Base-by-base conservation (phyloP, 2,329 filamentous ascomycete species). In the Xylaria sp. region DNA sequence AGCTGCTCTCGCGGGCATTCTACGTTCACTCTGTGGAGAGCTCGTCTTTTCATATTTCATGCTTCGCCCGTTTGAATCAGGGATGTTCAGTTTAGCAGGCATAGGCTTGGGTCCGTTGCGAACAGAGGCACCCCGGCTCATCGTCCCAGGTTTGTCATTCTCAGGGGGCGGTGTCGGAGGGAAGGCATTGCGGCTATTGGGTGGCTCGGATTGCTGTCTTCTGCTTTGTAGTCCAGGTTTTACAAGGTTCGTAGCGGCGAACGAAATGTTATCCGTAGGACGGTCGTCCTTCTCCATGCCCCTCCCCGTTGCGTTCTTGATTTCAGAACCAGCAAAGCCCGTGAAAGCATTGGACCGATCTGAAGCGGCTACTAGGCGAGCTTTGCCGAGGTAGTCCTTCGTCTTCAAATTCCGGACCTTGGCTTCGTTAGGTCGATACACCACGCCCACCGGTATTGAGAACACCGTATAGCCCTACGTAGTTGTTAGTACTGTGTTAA, bases 131-230 rank as follows among this genome's bases (percentile, higher is more conserved):
- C 83, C 88, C 25, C 89, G 85, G 72, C 82, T 86, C 75, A 87
- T 83, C 52, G 75, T 73, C 7, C 79, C 71, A 3, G 81, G 80
- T 76, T 91, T 91, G 74, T 98, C 94, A 71, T 89, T 88, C 84
- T 99, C 96, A 6, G 96, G 96, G 7, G 96, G 96, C 49, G 96
- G 96, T n/a, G 96, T 98, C n/a, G 96, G 96, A 20, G 96, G 96
- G 83, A 98, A 98, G 71, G 95, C 88, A 75, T 92, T 93, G 75
- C 94, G 90, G 78, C 88, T 89, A 72, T 90, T 84, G 0, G 93
- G 93, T 9, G 94, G 93, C 78, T 96, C 94, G 20, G 93, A 96
- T 78, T 96, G 93, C 76, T 97, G 93, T 76, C 92, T 88, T 72
- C 92, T 89, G 77, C 92, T 95, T 74, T 88, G 87, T 41, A 98